These are phyloP conservation scores for Taiwanofungus camphoratus DNA, from an alignment of 1,284 basidiomycete species.

Conservation along the genomic window DNA sequence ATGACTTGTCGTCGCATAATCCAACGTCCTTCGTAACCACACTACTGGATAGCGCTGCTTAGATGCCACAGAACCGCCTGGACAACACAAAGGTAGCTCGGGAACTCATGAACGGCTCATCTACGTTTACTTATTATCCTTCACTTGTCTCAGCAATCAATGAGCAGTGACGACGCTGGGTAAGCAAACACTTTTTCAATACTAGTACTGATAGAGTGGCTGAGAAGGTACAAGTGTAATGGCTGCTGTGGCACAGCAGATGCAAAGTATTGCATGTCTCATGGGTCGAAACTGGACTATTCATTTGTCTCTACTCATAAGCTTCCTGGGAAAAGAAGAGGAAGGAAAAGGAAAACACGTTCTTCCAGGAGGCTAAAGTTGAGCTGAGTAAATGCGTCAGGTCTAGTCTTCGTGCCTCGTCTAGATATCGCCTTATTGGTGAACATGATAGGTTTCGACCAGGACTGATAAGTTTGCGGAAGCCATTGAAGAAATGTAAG, in stretches of 20 bases:
- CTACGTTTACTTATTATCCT: background rate
- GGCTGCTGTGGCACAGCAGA: slow-evolving; percentile 22
- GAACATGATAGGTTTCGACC: slow-evolving; percentile 11
- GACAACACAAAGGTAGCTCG: background rate
- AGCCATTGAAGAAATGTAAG: slow-evolving; percentile 20
- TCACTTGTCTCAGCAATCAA: slow-evolving; percentile 11
- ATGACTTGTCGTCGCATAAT: no score
- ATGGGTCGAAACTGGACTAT: background rate
- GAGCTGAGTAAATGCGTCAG: slow-evolving; percentile 28
- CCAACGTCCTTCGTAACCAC: no score
- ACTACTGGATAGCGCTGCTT: no score
- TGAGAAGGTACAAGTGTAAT: slow-evolving; percentile 16
- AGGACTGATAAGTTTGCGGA: slow-evolving; percentile 15
- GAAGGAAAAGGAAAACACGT: slow-evolving; percentile 29
- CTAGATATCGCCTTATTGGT: background rate
- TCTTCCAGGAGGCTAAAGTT: slow-evolving; percentile 23
- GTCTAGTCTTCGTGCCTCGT: background rate
- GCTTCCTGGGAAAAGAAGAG: slow-evolving; percentile 37
- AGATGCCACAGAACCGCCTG: slow-evolving; percentile 1
- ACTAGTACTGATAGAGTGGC: background rate
- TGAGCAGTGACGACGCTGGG: slow-evolving; percentile 18
- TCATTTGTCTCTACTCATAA: slow-evolving; percentile 11
- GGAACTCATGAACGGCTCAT: background rate
- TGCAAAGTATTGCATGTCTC: slow-evolving; percentile 20
- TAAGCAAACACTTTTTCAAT: background rate